These are phyloP conservation scores for Polyporus arcularius DNA, from an alignment of 768 basidiomycete species.

Conservation along the genomic window DNA sequence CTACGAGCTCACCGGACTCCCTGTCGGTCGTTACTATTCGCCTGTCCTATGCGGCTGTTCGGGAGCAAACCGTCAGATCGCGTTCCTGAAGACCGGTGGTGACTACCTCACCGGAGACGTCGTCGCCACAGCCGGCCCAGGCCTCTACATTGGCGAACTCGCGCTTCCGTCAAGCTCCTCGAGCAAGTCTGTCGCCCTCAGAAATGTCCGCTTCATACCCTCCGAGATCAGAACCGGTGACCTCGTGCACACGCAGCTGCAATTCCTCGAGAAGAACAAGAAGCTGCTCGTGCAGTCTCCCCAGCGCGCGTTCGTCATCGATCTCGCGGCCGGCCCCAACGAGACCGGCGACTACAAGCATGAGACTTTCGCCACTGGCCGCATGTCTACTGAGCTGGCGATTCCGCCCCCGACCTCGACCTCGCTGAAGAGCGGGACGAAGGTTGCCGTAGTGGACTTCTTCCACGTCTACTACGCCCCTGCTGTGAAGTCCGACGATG, in stretches of 20 bases:
- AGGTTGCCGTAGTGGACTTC: slow-evolving; percentile 69
- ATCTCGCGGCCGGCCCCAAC: slow-evolving; percentile 48
- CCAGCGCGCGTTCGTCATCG: slow-evolving; percentile 48
- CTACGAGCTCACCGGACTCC: slow-evolving; percentile 55
- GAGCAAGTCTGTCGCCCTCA: slow-evolving; percentile 38
- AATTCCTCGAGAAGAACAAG: slow-evolving; percentile 53
- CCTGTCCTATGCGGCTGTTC: slow-evolving; percentile 53
- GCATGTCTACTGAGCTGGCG: slow-evolving; percentile 58
- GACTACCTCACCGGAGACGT: slow-evolving; percentile 61
- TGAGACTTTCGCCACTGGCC: slow-evolving; percentile 51
- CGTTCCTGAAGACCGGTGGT: slow-evolving; percentile 65
- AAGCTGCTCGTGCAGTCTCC: slow-evolving; percentile 65
- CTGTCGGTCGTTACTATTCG: slow-evolving; percentile 65
- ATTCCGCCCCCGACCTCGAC: slow-evolving; percentile 36
- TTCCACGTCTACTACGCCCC: slow-evolving; percentile 64
- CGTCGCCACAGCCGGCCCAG: slow-evolving; percentile 62
- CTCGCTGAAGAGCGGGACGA: slow-evolving; percentile 12
- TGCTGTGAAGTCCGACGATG: slow-evolving; percentile 39
- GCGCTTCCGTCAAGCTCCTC: slow-evolving; percentile 42
- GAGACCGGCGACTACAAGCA: slow-evolving; percentile 50
- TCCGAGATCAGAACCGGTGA: slow-evolving; percentile 50
- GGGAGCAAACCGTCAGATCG: slow-evolving; percentile 48
- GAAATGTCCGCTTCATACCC: slow-evolving; percentile 51
- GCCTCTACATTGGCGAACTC: slow-evolving; percentile 66
- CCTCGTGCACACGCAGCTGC: slow-evolving; percentile 45